phyloP scores from a whole-genome alignment of 257 asterid genomes.

The Euphrasia confusa region DNA sequence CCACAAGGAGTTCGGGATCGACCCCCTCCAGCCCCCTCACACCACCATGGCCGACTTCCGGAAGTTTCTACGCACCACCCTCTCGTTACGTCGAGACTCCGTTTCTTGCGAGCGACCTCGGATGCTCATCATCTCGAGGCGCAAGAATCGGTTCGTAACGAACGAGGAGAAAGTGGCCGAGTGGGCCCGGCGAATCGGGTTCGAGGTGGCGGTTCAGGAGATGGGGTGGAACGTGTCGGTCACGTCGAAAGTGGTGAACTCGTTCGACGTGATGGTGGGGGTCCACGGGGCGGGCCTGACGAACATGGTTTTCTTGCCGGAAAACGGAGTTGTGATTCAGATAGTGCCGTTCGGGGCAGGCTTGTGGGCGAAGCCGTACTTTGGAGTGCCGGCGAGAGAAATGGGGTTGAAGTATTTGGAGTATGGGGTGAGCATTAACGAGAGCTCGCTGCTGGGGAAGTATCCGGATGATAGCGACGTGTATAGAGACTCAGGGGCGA shows the following conservation, averaged over 20 bases:
- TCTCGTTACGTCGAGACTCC: slow-evolving; percentile 28
- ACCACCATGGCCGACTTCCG: slow-evolving; percentile 38
- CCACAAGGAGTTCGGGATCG: slow-evolving; percentile 37
- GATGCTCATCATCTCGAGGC: slow-evolving; percentile 41
- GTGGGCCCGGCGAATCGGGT: slow-evolving; percentile 36
- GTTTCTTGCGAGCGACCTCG: slow-evolving; percentile 14
- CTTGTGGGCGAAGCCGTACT: slow-evolving; percentile 29
- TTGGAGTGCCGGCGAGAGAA: slow-evolving; percentile 30
- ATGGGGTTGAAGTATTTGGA: slow-evolving; percentile 48
- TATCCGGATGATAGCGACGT: slow-evolving; percentile 2
- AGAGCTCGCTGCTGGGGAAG: slow-evolving; percentile 36
- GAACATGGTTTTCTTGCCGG: slow-evolving; percentile 62
- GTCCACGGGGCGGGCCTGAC: slow-evolving; percentile 74
- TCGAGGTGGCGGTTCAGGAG: slow-evolving; percentile 36
- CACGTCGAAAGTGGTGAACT: slow-evolving; percentile 32
- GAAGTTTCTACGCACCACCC: slow-evolving; percentile 32
- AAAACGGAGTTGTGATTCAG: slow-evolving; percentile 46
- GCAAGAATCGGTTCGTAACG: slow-evolving; percentile 32
- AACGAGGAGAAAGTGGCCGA: slow-evolving; percentile 32
- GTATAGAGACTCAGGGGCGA: neutral
- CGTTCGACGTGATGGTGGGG: slow-evolving; percentile 52
- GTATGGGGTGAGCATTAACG: slow-evolving; percentile 38
- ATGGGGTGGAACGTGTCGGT: slow-evolving; percentile 20
- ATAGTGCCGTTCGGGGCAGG: slow-evolving; percentile 46
- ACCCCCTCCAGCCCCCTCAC: slow-evolving; percentile 24